Evolutionary conservation across 257 asterid species (phyloP), one percentile per base, ranked within the genome.

Genomic region (Nicotiana obtusifolia): DNA sequence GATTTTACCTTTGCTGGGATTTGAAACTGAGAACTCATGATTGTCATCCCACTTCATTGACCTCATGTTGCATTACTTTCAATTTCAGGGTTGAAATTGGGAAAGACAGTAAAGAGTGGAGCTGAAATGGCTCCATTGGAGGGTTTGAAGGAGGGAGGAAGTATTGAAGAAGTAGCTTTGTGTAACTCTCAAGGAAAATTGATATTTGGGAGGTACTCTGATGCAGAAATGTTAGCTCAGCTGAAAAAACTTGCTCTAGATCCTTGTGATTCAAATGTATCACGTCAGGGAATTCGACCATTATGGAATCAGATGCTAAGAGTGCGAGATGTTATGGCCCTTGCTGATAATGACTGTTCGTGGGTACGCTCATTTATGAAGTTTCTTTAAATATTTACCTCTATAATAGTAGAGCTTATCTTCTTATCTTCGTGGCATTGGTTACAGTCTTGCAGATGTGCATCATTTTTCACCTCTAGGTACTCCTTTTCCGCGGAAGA

Each of bases 231-330:
- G 93, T 73, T 94, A 61, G 76, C 88, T 85, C 85, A 77, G 87
- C 85, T 94, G 77, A 92, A 89, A 86, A 82, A 28, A 79, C 86
- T 94, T 47, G 95, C 98, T 60, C 5, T 87, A 76, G 90, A 91
- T 86, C 98, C 97, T 80, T 87, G 91, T 81, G 76, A 82, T 81
- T 86, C 86, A 5, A 85, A 88, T 57, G 82, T 77, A 78, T 81
- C 88, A 13, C 73, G 2, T 66, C 80, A 85, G 73, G 88, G 87
- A 66, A 81, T 86, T 82, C 89, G 41, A 77, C 90, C 91, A 22
- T 82, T 94, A 85, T 84, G 86, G 87, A 84, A 86, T 83, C 97
- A 90, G 86, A 86, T 90, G 83, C 83, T 88, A 60, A 82, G 83
- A 81, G 81, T 89, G 59, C 83, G 97, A 86, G 88, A 91, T 84